These are phyloP conservation scores for Tephrocybe sp. DNA, from an alignment of 768 basidiomycete species.

Conservation along the genomic window DNA sequence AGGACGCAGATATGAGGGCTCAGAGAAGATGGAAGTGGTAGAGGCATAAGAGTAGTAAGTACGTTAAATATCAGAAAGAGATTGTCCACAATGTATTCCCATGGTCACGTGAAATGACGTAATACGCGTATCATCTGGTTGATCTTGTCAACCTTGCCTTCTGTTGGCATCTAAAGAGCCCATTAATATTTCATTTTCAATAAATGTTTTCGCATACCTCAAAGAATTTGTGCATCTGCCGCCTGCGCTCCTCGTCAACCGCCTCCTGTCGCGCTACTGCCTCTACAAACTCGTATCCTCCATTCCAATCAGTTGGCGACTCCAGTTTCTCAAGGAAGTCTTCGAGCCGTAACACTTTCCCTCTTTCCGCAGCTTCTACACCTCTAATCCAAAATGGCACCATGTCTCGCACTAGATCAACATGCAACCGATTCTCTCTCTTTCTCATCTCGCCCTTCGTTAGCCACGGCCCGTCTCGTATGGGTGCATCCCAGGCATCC, in stretches of 20 bases:
- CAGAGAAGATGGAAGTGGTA: constrained; percentile 64
- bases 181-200: not conserved
- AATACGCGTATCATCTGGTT: constrained; percentile 44
- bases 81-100: not conserved
- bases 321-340: constrained; percentile 37
- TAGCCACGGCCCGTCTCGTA: constrained; percentile 17
- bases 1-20: constrained; percentile 80
- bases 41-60: constrained; percentile 34
- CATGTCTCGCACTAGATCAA: constrained; percentile 48
- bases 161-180: constrained; percentile 45
- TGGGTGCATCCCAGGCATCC: constrained; percentile 21
- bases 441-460: constrained; percentile 27
- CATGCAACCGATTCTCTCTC: constrained; percentile 26
- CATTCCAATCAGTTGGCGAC: constrained; percentile 18
- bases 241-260: constrained; percentile 34
- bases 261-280: constrained; percentile 37
- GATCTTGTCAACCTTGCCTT: constrained; percentile 52
- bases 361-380: constrained; percentile 44
- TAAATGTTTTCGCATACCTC: constrained; percentile 30
- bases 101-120: constrained; percentile 9
- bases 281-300: constrained; percentile 39
- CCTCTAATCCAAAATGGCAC: constrained; percentile 54
- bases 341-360: constrained; percentile 39
- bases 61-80: constrained; percentile 8
- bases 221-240: constrained; percentile 48